These are phyloP conservation scores for Melaleuca quinquenervia DNA, from an alignment of 345 rosid species.

Conservation along the genomic window DNA sequence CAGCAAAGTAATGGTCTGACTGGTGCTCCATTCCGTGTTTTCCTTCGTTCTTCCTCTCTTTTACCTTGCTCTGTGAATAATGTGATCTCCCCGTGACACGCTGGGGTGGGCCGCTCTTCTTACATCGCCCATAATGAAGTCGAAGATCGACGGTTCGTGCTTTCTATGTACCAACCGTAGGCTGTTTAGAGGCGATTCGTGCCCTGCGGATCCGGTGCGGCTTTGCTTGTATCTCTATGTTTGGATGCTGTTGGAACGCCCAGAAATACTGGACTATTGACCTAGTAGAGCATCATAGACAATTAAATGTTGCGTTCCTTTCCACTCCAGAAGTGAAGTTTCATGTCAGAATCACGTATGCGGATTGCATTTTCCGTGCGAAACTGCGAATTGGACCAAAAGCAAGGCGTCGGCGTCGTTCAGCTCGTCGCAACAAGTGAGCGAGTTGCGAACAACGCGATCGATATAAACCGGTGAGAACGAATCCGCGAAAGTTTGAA, in stretches of 20 bases:
- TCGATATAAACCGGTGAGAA: not conserved
- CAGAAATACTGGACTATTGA: not conserved
- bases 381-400: too few relatives aligned
- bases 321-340: not conserved
- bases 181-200: not conserved
- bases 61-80: not conserved
- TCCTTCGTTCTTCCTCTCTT: not conserved
- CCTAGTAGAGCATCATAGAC: not conserved
- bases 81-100: not conserved
- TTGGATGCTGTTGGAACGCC: not conserved
- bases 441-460: not conserved
- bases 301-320: not conserved
- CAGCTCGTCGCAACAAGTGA: not conserved
- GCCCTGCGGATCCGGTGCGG: not conserved
- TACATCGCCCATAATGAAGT: not conserved
- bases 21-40: not conserved
- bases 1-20: not conserved
- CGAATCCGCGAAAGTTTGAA: not conserved
- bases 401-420: not conserved
- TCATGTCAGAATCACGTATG: not conserved
- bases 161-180: not conserved
- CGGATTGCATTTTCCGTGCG: too few relatives aligned
- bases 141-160: not conserved
- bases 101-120: not conserved
- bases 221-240: not conserved